Percentiles rank a stretch among this genome's conserved stretches.
These are phyloP conservation scores for Alternaria metachromatica DNA, from an alignment of 2,329 filamentous ascomycete species.

Conservation along the genomic window DNA sequence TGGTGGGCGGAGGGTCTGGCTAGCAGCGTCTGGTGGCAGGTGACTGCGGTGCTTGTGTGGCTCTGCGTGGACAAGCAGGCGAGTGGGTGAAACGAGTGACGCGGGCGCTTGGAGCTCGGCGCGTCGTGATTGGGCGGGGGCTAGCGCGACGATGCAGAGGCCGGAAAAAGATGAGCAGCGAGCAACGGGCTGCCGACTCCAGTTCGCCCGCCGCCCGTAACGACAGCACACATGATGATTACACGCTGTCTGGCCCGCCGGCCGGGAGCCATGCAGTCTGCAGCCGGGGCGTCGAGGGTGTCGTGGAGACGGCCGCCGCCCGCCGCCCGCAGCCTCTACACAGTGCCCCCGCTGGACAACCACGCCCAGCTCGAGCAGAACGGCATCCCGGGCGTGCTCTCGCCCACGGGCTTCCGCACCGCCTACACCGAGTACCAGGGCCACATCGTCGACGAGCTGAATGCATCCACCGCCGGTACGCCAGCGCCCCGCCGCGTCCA, in stretches of 20 bases:
- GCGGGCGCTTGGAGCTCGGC: constrained; percentile 41
- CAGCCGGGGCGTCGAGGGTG: constrained; percentile 30
- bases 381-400: constrained; percentile 75
- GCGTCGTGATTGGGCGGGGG: constrained; percentile 41
- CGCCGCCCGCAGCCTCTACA: constrained; percentile 46
- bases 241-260: constrained; percentile 42
- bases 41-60: constrained; percentile 39
- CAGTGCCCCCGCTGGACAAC: constrained; percentile 58
- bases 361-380: constrained; percentile 54
- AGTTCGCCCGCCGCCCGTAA: constrained; percentile 18
- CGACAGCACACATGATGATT: constrained; percentile 38
- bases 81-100: constrained; percentile 38
- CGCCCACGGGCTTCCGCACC: constrained; percentile 71
- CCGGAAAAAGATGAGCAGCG: constrained; percentile 31
- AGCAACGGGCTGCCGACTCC: constrained; percentile 19
- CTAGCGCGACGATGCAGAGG: constrained; percentile 22
- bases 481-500: neutral
- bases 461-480: constrained; percentile 73
- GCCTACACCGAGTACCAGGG: constrained; percentile 86
- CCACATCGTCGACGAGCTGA: constrained; percentile 76
- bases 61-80: constrained; percentile 29
- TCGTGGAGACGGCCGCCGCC: constrained; percentile 25
- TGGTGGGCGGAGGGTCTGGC: constrained; percentile 16
- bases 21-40: constrained; percentile 34
- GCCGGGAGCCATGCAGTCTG: constrained; percentile 31